phyloP scores from a whole-genome alignment of 805 yeast genomes.

The Wickerhamomyces chambardii region DNA sequence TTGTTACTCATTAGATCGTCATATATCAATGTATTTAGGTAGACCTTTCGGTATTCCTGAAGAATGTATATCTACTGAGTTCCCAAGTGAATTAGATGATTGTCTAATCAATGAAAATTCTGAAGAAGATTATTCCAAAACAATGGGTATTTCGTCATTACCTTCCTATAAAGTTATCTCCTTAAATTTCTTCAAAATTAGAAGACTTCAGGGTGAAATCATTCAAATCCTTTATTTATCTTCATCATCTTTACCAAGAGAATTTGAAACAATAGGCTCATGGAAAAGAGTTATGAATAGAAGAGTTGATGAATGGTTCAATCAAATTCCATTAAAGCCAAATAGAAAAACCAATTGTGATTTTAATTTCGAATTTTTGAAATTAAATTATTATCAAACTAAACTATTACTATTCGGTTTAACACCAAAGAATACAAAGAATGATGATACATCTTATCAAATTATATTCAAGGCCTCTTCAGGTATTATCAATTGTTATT shows the following conservation, averaged over 20 bases:
- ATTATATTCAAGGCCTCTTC: conserved; percentile 55
- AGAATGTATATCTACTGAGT: conserved; percentile 59
- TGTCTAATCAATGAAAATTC: conserved; percentile 37
- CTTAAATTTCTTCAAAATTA: conserved; percentile 53
- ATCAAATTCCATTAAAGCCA: conserved; percentile 42
- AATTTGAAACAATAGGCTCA: conserved; percentile 37
- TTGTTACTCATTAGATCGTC: conserved; percentile 78
- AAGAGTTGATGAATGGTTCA: conserved; percentile 56
- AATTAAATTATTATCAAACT: conserved; percentile 71
- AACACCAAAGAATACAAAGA: conserved; percentile 56
- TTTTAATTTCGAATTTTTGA: conserved; percentile 63
- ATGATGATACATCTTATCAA: conserved; percentile 42
- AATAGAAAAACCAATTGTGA: conserved; percentile 58
- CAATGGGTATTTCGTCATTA: conserved; percentile 20
- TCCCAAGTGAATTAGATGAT: conserved; percentile 73
- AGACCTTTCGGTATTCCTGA: conserved; percentile 89
- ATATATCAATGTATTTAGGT: conserved; percentile 77
- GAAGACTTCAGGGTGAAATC: conserved; percentile 72
- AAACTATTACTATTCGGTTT: conserved; percentile 66
- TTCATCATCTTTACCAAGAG: conserved; percentile 60
- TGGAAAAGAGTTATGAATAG: conserved; percentile 53
- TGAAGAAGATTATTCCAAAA: conserved; percentile 28
- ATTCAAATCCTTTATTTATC: conserved; percentile 64
- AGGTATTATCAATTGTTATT: conserved; percentile 57
- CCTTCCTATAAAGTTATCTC: conserved; percentile 67